Base-by-base conservation (phyloP, 2,329 filamentous ascomycete genomes). In the Rhinocladiella similis region DNA sequence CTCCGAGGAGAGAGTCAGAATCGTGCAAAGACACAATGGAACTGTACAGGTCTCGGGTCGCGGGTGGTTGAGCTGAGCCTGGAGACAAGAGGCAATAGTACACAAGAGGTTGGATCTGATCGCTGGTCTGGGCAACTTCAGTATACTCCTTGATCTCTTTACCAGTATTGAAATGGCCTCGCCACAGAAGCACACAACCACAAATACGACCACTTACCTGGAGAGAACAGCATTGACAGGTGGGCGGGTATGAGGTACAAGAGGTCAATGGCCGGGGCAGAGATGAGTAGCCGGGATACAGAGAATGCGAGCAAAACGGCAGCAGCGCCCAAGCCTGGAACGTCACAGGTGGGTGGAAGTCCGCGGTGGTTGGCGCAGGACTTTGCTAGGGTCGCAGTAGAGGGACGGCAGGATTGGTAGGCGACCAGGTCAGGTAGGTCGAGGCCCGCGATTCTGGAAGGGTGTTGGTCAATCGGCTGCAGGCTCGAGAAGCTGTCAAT, bases 321-420 rank as follows among this genome's bases (percentile, higher is more conserved):
- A 49, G 47, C 41, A 36, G 46, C 36, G 27, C 39, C 47, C 38
- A 56, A 20, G 47, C 27, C 53, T 51, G 50, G 55, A 38, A 59
- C 53, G 59, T 62, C 55, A 59, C 36, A 57, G 53, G 53, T 53
- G 59, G 53, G 59, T 55, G 56, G 56, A 47, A 39, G 50, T 25
- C 33, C 27, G 53, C 27, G 25, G 39, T 59, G 56, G 53, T 57
- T 62, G 55, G 59, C 50, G 46, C 29, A 42, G 38, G 53, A 46
- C 47, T 48, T 36, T 55, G 53, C 56, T 59, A 53, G 53, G 59
- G 54, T 49, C n/a, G 51, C 48, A 42, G 52, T 25, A 47, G 53
- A 47, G 56, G 42, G 52, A 47, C 48, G 12, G 46, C 22, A 45
- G 59, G 51, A 59, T 59, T 57, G 53, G 53, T 53, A 52, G 53